phyloP scores from a whole-genome alignment of 805 yeast genomes.

The Dipodascopsis tothii region DNA sequence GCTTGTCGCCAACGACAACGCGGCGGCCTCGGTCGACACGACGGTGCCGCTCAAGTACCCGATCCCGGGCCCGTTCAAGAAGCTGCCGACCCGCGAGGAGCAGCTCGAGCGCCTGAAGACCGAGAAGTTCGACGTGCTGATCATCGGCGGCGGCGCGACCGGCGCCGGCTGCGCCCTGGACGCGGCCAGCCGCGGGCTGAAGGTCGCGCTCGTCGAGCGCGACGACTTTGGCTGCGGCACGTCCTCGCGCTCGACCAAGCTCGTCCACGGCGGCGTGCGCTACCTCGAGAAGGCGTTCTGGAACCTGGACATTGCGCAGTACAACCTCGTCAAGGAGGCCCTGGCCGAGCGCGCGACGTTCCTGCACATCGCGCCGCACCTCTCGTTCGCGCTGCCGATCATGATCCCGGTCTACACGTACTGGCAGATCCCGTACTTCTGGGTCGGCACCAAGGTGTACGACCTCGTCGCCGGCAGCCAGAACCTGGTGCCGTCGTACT shows the following conservation, averaged over 20 bases:
- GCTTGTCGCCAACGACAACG: not conserved
- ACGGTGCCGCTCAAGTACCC: not conserved
- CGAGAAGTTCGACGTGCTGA: slow-evolving; percentile 59
- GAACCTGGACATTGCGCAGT: slow-evolving; percentile 83
- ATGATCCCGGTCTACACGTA: slow-evolving; percentile 85
- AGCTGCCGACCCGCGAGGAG: slow-evolving; percentile 20
- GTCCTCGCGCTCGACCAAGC: slow-evolving; percentile 86
- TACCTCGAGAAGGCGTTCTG: slow-evolving; percentile 91
- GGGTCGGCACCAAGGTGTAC: slow-evolving; percentile 82
- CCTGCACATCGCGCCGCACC: slow-evolving; percentile 86
- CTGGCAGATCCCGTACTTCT: slow-evolving; percentile 93
- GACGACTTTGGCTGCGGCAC: slow-evolving; percentile 90
- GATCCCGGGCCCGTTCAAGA: slow-evolving; percentile 9
- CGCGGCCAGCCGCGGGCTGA: slow-evolving; percentile 82
- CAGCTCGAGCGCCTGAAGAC: slow-evolving; percentile 15
- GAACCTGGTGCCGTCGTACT: slow-evolving; percentile 69
- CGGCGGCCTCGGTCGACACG: not conserved
- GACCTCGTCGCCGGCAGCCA: slow-evolving; percentile 85
- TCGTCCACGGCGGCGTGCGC: slow-evolving; percentile 97
- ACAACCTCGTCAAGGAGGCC: slow-evolving; percentile 82
- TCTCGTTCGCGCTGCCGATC: slow-evolving; percentile 77
- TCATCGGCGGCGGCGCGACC: slow-evolving; percentile 94
- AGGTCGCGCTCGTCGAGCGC: slow-evolving; percentile 79
- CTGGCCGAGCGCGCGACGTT: slow-evolving; percentile 79
- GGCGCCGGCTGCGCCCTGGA: slow-evolving; percentile 92